These are phyloP conservation scores for Penicillium desertorum DNA, from an alignment of 495 filamentous ascomycete species.

Conservation along the genomic window DNA sequence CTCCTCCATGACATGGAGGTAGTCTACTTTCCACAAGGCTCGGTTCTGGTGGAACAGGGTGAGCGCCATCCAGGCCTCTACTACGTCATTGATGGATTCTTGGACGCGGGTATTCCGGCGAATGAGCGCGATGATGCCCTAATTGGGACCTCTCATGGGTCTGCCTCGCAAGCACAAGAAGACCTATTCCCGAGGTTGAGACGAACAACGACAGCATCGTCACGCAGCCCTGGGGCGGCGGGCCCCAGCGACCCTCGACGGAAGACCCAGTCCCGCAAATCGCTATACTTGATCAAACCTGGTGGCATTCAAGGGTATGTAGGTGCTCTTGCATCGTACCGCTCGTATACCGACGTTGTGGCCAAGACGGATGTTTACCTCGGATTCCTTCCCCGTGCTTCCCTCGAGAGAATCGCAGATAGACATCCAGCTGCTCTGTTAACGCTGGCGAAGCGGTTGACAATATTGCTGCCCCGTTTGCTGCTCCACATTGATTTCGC, in stretches of 20 bases:
- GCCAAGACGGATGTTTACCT: constrained; percentile 99
- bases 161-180: constrained; percentile 33
- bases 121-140: constrained; percentile 52
- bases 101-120: constrained; percentile 80
- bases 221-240: constrained; percentile 35
- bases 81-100: constrained; percentile 95
- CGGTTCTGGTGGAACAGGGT: constrained; percentile 94
- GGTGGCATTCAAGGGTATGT: constrained; percentile 94
- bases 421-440: constrained; percentile 86
- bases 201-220: constrained; percentile 50
- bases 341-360: constrained; percentile 94
- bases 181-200: constrained; percentile 51
- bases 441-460: constrained; percentile 93
- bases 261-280: constrained; percentile 58
- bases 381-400: constrained; percentile 83
- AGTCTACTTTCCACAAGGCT: constrained; percentile 92
- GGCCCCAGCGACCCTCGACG: constrained; percentile 44
- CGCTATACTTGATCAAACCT: constrained; percentile 89
- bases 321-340: constrained; percentile 87
- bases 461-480: constrained; percentile 82
- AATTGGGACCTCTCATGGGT: constrained; percentile 36
- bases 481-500: constrained; percentile 98
- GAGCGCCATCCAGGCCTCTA: constrained; percentile 95
- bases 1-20: constrained; percentile 93
- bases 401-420: constrained; percentile 89